Base-by-base conservation (phyloP, 2,329 filamentous ascomycete species). In the Pseudogymnoascus sp. region DNA sequence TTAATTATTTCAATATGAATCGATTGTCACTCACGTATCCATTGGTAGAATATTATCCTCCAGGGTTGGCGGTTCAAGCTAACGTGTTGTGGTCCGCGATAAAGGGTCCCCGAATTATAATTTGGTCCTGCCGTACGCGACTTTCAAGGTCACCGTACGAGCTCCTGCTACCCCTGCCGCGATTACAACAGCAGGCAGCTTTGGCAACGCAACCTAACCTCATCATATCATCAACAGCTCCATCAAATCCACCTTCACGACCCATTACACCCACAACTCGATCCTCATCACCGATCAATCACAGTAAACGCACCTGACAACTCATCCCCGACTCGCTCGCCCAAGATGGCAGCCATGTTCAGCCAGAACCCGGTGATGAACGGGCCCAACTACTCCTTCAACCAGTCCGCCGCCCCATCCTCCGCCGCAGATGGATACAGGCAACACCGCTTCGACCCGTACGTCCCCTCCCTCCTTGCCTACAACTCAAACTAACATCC, bases 381-480 rank as follows among this genome's bases (percentile, higher is more conserved):
- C 74, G 84, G 84, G 66, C 84, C 85, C 71, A 86, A 83, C 78
- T 88, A 88, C 76, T 85, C 84, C 65, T 84, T 86, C 77, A 82
- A 80, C 69, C 84, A 87, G 70, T 75, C 79, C 60, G 83, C 84
- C 71, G 79, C 78, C 72, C 75, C 75, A 64, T 75, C 77, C 64
- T 73, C 74, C 66, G 73, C 75, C 64, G 73, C 76, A 44, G 83
- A 81, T 66, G 82, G 83, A 71, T 78, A 80, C 64, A 81, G 83
- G 69, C 78, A 94, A 79, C 92, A 95, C 77, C 85, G 86, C 69
- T 97, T 97, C 79, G 92, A 96, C 78, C 92, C 93, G 92, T 96
- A 84, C 58, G 39, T 41, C 8, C 29, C 58, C 26, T 47, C 17
- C 21, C n/a, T 24, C 31, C 26, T 58, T 21, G 11, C 8, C 9